Percentiles rank a stretch among this genome's conserved stretches.
phyloP scores from a whole-genome alignment of 1,284 basidiomycete species.

The Ustilago nuda region DNA sequence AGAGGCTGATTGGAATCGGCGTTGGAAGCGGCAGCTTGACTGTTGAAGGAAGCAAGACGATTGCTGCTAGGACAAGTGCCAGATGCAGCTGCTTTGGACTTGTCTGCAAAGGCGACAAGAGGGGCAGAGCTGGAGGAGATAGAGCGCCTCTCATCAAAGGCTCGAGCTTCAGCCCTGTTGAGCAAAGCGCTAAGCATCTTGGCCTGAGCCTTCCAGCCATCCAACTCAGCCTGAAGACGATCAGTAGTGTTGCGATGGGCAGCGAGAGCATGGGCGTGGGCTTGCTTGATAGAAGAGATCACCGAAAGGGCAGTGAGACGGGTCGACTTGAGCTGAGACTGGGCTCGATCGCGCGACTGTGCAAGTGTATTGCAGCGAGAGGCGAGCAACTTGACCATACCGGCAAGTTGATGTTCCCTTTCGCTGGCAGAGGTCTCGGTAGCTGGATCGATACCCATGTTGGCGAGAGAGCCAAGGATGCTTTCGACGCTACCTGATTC shows the following conservation, averaged over 20 bases:
- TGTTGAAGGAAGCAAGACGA: slow-evolving; percentile 34
- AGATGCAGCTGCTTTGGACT: slow-evolving; percentile 32
- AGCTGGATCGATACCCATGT: slow-evolving; percentile 52
- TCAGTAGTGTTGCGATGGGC: slow-evolving; percentile 56
- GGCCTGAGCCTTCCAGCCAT: slow-evolving; percentile 63
- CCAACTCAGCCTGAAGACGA: slow-evolving; percentile 65
- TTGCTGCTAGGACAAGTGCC: slow-evolving; percentile 24
- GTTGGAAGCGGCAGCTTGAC: slow-evolving; percentile 16
- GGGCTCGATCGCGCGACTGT: slow-evolving; percentile 36
- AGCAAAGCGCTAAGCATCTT: slow-evolving; percentile 64
- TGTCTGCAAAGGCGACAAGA: slow-evolving; percentile 35
- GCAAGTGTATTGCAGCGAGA: slow-evolving; percentile 37
- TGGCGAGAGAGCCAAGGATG: slow-evolving; percentile 45
- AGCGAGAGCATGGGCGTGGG: slow-evolving; percentile 58
- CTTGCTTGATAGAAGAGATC: slow-evolving; percentile 60
- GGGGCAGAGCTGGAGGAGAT: slow-evolving; percentile 18
- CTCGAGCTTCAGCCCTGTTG: slow-evolving; percentile 53
- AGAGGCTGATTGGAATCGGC: slow-evolving; percentile 22
- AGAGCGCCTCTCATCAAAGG: slow-evolving; percentile 46
- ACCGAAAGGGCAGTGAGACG: slow-evolving; percentile 64
- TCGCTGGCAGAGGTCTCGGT: slow-evolving; percentile 32
- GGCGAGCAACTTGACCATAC: slow-evolving; percentile 55
- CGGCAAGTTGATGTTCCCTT: slow-evolving; percentile 47
- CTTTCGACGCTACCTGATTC: slow-evolving; percentile 31
- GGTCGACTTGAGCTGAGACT: slow-evolving; percentile 54